Base-by-base conservation (phyloP, 2,329 filamentous ascomycete species). In the Phaeomoniella chlamydospora region DNA sequence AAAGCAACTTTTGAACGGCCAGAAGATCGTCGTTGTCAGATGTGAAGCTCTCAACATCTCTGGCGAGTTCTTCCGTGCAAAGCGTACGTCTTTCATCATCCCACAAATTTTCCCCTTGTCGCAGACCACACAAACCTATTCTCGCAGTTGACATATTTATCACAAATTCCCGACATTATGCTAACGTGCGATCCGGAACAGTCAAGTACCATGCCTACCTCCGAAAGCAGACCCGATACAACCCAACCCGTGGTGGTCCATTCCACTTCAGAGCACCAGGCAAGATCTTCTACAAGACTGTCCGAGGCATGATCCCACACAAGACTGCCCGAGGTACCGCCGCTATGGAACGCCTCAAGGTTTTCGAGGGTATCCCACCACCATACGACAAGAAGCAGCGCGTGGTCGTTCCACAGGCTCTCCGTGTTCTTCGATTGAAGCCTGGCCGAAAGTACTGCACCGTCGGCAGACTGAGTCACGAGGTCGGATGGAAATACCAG, bases 401-500 rank as follows among this genome's bases (percentile, higher is more conserved):
- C 70, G 82, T 96, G 70, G 90, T 98, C 52, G 90, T 98, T 53
- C 90, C 90, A 66, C 90, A 96, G 77, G 90, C 90, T 56, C 78
- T 98, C 59, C 80, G 90, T 61, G 81, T 98, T 52, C 78, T 98
- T 64, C 77, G 90, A 65, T 75, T 98, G 64, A 92, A 94, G 77
- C 90, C 90, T 58, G 90, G 90, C 62, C 86, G 90, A 74, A 98
- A 98, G 80, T 98, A 93, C 84, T 98, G 90, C 83, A 93, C 87
- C 50, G 88, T 98, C 54, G 90, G 90, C 55, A 80, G 90, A 70
- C 74, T 98, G 61, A 90, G 84, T 68, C 87, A 94, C 70, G 90
- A 98, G 74, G 90, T 96, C 60, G 90, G 90, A 72, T 98, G 90
- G 90, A 98, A 98, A 74, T 96, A 98, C 81, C 83, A 94, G 77